Base-by-base conservation (phyloP, 768 basidiomycete species). In the Rhizopogon roseolus region DNA sequence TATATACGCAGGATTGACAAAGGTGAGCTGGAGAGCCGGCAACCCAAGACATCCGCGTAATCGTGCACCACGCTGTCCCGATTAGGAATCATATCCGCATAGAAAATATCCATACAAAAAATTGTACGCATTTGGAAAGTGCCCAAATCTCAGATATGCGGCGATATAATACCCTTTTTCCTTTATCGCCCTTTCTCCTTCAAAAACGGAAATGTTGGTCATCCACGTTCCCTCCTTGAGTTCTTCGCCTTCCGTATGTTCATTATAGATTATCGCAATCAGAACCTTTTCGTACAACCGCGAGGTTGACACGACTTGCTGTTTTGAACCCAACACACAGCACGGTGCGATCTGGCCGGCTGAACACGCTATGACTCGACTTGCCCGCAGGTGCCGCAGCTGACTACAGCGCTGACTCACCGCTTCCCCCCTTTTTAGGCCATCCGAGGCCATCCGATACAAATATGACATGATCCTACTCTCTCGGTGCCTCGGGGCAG, bases 141-240 rank as follows among this genome's bases (percentile, higher is more conserved):
- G 2, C 34, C 34, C 34, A 40, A 51, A 70, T 70, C 68, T 68
- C 51, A 70, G 67, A 68, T 68, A 63, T 66, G 66, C 64, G 41
- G 50, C 55, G 52, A 49, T 57, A 46, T 8, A 17, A 27, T 43
- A 22, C 22, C 45, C 45, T 22, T 46, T 22, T 22, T 46, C 17
- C 44, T 46, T 48, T 48, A 48, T 48, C 45, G 13, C 32, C 28
- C 34, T 36, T 36, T 22, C 14, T 40, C 17, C 17, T 48, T 48
- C 19, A 48, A 34, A 32, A 22, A 36, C 34, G 45, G 45, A 34
- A 48, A 48, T 48, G 14, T 48, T 43, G 9, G n/a, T 16, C 34
- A 36, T 49, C 36, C 66, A 67, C 66, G 66, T 68, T 70, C 62
- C 50, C 57, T 50, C 66, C 68, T 70, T 66, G 59, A 64, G 62